Percentiles rank a stretch among this genome's conserved stretches.
phyloP scores from a whole-genome alignment of 2,329 filamentous ascomycete species.

The Scedosporium boydii region DNA sequence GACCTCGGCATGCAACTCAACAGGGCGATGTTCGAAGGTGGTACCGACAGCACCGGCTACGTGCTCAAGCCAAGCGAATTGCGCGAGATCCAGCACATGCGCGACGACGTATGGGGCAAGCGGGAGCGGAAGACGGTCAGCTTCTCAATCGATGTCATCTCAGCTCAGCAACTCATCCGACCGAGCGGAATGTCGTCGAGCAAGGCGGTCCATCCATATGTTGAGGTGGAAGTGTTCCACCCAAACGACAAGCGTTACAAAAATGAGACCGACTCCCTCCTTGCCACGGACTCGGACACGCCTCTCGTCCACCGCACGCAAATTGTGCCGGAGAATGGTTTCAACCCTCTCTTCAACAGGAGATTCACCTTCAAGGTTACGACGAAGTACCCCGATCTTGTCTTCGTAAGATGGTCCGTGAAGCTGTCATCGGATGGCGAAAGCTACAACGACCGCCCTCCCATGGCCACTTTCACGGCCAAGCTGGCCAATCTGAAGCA shows the following conservation, averaged over 20 bases:
- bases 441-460: conserved; percentile 51
- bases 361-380: conserved; percentile 72
- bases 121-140: conserved; percentile 72
- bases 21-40: conserved; percentile 92
- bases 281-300: conserved; percentile 34
- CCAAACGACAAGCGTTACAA: conserved; percentile 91
- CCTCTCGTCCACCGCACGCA: conserved; percentile 72
- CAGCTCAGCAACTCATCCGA: conserved; percentile 87
- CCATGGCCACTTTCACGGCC: conserved; percentile 82
- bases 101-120: conserved; percentile 47
- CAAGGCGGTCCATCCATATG: conserved; percentile 77
- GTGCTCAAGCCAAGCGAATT: conserved; percentile 86
- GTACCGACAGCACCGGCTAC: conserved; percentile 79
- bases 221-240: conserved; percentile 91
- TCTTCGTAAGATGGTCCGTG: conserved; percentile 89
- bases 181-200: conserved; percentile 46
- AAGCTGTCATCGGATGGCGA: conserved; percentile 75
- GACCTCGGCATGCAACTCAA: conserved; percentile 94
- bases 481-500: conserved; percentile 84
- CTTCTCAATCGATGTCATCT: conserved; percentile 83
- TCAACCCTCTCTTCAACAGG: conserved; percentile 82
- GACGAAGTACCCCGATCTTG: conserved; percentile 88
- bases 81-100: conserved; percentile 56
- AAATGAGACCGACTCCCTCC: conserved; percentile 58
- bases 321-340: conserved; percentile 80